A percentile compares a stretch with the other conserved stretches of the same genome.
Evolutionary conservation across 495 filamentous ascomycete genomes (phyloP).

Genomic region (Durotheca rogersii): DNA sequence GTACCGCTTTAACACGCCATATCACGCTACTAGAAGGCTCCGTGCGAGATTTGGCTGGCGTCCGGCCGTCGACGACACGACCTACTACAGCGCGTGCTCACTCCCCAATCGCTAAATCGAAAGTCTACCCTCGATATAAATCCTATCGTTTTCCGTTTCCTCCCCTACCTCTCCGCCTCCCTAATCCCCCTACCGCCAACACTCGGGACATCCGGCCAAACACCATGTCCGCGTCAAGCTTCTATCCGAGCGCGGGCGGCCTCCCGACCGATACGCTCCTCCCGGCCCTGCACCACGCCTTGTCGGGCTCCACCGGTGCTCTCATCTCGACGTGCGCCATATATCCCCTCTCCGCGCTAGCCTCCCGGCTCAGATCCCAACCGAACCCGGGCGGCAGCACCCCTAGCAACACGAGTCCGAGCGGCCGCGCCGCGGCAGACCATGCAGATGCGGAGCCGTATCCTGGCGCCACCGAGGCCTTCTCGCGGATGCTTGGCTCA

Average conservation of each 20-base stretch:
- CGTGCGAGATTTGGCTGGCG: slow-evolving; percentile 24
- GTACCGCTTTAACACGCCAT: slow-evolving; percentile 4
- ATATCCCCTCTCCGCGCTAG: slow-evolving; percentile 84
- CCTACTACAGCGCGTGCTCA: slow-evolving; percentile 3
- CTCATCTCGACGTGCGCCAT: slow-evolving; percentile 76
- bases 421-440: slow-evolving; percentile 17
- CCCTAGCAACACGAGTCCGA: slow-evolving; percentile 9
- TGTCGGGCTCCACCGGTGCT: slow-evolving; percentile 76
- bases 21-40: slow-evolving; percentile 4
- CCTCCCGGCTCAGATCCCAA: slow-evolving; percentile 83
- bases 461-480: slow-evolving; percentile 63
- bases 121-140: slow-evolving; percentile 21
- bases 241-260: slow-evolving; percentile 10
- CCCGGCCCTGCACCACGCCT: slow-evolving; percentile 85
- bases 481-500: slow-evolving; percentile 74
- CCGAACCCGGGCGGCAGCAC: slow-evolving; percentile 49
- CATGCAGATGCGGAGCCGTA: slow-evolving; percentile 43
- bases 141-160: slow-evolving; percentile 5
- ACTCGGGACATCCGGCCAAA: slow-evolving; percentile 1
- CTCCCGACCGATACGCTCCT: slow-evolving; percentile 49
- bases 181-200: too few relatives aligned
- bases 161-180: slow-evolving; percentile 11
- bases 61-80: neutral
- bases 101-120: slow-evolving; percentile 16
- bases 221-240: slow-evolving; percentile 21